Conservation (phyloP, 768 basidiomycete species). For the Mycena haematopus region DNA sequence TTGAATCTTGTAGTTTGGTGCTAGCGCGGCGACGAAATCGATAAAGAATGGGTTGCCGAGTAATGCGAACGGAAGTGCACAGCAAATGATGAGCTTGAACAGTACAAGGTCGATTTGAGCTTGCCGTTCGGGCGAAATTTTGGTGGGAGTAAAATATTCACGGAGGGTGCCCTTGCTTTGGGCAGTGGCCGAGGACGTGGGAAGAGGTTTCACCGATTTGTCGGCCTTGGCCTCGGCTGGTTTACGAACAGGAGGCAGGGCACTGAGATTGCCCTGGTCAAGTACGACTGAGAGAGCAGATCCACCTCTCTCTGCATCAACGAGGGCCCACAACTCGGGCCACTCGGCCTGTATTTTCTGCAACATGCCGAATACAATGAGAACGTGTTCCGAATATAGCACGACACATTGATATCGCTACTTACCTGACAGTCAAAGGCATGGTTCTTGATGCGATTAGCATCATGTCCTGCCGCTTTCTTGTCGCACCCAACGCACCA, state of each 20-base stretch:
- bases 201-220: not conserved
- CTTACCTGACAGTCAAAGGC: conserved; percentile 1
- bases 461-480: conserved; percentile 2
- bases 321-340: not conserved
- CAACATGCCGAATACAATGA: not conserved
- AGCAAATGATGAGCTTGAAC: conserved; percentile 21
- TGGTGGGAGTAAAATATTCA: not conserved
- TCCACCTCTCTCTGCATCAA: not conserved
- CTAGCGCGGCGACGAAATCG: conserved; percentile 14
- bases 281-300: not conserved
- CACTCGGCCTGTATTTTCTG: not conserved
- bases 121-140: conserved; percentile 7
- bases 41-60: conserved; percentile 24
- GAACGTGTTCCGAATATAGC: too few species aligned
- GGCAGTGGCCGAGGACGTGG: not conserved
- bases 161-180: not conserved
- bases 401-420: not conserved
- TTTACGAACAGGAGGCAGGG: not conserved
- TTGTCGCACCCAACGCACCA: conserved; percentile 13
- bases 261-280: not conserved
- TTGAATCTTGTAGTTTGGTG: conserved; percentile 14
- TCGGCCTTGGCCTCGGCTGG: not conserved
- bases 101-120: conserved; percentile 9
- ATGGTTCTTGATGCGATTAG: conserved; percentile 6
- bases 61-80: conserved; percentile 16